phyloP scores from a whole-genome alignment of 257 asterid genomes.

The Solanum megistacrolobum region DNA sequence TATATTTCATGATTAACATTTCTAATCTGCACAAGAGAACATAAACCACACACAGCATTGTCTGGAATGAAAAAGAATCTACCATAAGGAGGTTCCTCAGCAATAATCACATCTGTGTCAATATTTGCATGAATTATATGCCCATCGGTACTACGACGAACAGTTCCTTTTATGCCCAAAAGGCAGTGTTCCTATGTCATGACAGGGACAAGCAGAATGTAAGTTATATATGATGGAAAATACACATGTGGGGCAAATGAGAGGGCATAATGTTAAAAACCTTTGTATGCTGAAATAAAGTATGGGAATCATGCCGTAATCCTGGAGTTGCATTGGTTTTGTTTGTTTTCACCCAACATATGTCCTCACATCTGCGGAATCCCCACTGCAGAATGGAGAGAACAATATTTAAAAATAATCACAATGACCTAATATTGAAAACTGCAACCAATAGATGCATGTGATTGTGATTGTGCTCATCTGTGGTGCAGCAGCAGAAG shows the following conservation, averaged over 20 bases:
- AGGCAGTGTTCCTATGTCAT: conserved; percentile 82
- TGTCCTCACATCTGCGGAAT: conserved; percentile 98
- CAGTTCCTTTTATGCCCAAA: conserved; percentile 98
- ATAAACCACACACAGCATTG: neutral
- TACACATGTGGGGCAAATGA: neutral
- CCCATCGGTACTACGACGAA: conserved; percentile 97
- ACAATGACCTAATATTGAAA: neutral
- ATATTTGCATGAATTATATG: conserved; percentile 99
- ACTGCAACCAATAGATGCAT: neutral
- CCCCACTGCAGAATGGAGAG: conserved; percentile 70
- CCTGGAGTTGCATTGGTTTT: conserved; percentile 92
- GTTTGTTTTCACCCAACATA: conserved; percentile 99
- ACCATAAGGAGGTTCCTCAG: conserved; percentile 99
- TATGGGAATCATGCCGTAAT: conserved; percentile 93
- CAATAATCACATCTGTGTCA: conserved; percentile 97
- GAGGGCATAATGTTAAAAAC: conserved; percentile 20
- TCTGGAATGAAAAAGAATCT: conserved; percentile 6
- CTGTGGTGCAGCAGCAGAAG: neutral
- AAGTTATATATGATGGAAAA: conserved; percentile 1
- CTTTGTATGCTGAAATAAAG: conserved; percentile 94
- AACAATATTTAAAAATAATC: neutral
- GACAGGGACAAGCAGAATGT: conserved; percentile 11
- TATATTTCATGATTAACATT: neutral
- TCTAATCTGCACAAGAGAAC: neutral
- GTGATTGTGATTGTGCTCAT: neutral